phyloP scores from a whole-genome alignment of 805 yeast species.

The Lipomyces starkeyi region DNA sequence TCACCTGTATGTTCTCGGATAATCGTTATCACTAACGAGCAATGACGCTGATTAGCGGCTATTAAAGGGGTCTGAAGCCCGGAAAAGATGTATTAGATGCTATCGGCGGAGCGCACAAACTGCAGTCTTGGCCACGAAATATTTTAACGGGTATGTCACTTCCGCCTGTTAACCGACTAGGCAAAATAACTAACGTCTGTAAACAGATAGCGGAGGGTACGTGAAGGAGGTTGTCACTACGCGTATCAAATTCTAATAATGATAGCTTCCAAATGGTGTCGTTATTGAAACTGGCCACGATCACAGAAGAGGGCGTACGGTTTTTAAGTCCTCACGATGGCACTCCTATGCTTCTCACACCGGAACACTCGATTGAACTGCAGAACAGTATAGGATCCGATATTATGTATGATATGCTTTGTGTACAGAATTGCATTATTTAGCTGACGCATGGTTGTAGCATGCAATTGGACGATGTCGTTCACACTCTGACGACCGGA shows the following conservation, averaged over 20 bases:
- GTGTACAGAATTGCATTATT: not conserved
- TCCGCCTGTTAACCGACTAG: not conserved
- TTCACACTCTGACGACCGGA: conserved; percentile 52
- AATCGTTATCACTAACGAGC: not conserved
- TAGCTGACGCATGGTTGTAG: conserved; percentile 11
- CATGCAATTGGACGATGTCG: conserved; percentile 56
- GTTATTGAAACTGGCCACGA: conserved; percentile 52
- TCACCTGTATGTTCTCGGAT: conserved; percentile 43
- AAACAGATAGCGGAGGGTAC: conserved; percentile 50
- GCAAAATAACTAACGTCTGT: too few species aligned
- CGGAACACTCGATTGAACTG: conserved; percentile 54
- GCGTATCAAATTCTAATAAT: not conserved
- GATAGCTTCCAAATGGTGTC: conserved; percentile 53
- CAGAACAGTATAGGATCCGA: conserved; percentile 55
- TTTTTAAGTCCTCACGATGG: conserved; percentile 55
- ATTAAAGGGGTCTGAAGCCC: conserved; percentile 49
- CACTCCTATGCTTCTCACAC: conserved; percentile 54
- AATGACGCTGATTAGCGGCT: not conserved
- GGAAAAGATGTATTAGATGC: conserved; percentile 51
- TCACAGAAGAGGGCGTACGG: conserved; percentile 55
- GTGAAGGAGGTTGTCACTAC: not conserved
- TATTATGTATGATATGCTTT: conserved; percentile 44
- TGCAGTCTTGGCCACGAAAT: conserved; percentile 52
- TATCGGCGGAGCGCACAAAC: conserved; percentile 53
- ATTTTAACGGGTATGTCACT: conserved; percentile 46